Conservation (phyloP, 2,329 filamentous ascomycete genomes). For the Trichoderma pleuroti region DNA sequence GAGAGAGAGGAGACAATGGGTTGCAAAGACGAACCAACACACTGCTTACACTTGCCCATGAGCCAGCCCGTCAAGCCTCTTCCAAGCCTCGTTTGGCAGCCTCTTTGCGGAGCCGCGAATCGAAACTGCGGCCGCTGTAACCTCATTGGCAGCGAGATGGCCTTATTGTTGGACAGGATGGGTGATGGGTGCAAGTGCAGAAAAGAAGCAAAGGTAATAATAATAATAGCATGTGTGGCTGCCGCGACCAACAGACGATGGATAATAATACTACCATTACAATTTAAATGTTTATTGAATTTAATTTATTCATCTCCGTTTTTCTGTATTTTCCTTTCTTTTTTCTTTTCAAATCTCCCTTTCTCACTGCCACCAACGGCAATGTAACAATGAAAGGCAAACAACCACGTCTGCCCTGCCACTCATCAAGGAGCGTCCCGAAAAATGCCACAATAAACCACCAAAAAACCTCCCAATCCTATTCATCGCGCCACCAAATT, state of each 20-base stretch:
- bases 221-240: not conserved
- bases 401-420: not conserved
- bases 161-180: not conserved
- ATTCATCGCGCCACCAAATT: slow-evolving; percentile 3
- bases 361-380: not conserved
- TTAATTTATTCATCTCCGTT: not conserved
- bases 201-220: not conserved
- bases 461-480: not conserved
- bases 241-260: not conserved
- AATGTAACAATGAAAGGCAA: not conserved
- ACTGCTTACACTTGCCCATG: not conserved
- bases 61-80: not conserved
- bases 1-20: not conserved
- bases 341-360: not conserved
- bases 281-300: not conserved
- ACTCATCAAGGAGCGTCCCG: not conserved
- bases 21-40: not conserved
- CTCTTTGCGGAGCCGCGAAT: slow-evolving; percentile 9
- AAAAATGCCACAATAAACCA: not conserved
- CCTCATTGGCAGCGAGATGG: not conserved
- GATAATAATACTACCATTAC: not conserved
- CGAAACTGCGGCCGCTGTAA: not conserved
- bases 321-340: not conserved
- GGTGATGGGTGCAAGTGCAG: not conserved
- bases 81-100: not conserved